Percentiles rank a stretch among this genome's conserved stretches.
Conservation (phyloP, 345 rosid genomes). For the Sisymbrium irio region DNA sequence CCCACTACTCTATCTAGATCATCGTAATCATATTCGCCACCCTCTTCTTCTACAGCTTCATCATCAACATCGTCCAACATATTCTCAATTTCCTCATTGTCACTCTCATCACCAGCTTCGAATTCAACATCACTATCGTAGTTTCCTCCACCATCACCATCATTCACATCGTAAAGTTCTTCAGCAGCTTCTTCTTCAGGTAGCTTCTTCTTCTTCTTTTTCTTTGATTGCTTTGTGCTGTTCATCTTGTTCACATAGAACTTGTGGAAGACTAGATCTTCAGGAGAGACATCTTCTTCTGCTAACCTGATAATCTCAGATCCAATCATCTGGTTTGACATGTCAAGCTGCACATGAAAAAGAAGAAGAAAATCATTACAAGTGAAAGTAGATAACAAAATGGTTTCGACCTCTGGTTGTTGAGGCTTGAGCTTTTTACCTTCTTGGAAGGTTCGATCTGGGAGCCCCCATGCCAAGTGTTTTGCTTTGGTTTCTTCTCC, state of each 20-base stretch:
- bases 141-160: constrained; percentile 49
- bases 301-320: constrained; percentile 78
- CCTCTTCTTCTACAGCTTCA: constrained; percentile 48
- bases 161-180: constrained; percentile 62
- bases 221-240: constrained; percentile 58
- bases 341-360: constrained; percentile 57
- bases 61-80: constrained; percentile 62
- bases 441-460: constrained; percentile 95
- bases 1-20: constrained; percentile 66
- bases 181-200: constrained; percentile 75
- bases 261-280: constrained; percentile 93
- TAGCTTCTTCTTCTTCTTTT: constrained; percentile 79
- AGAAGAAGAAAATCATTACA: background rate
- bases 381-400: constrained; percentile 1
- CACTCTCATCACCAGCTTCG: constrained; percentile 80
- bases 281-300: constrained; percentile 86
- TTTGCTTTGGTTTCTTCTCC: constrained; percentile 93
- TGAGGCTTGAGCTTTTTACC: constrained; percentile 41
- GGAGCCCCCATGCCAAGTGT: constrained; percentile 93
- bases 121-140: constrained; percentile 55
- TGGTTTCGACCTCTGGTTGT: background rate
- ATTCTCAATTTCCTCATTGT: constrained; percentile 84
- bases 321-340: constrained; percentile 73
- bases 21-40: constrained; percentile 72
- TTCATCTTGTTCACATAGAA: constrained; percentile 82